Conservation (phyloP, 164 flowering plant species). For the Stephania japonica region DNA sequence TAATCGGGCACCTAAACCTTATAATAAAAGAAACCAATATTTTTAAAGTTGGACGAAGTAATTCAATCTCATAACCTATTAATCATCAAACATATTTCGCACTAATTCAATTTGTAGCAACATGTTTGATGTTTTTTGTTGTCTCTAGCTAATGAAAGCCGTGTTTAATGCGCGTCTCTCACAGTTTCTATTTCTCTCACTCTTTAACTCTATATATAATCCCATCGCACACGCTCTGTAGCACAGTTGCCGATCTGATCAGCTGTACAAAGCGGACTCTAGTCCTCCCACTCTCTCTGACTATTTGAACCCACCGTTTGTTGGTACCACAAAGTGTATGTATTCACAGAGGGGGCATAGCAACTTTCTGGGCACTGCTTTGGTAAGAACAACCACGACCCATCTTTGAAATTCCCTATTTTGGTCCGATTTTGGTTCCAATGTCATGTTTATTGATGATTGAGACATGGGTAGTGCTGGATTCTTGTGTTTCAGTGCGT, state of each 20-base stretch:
- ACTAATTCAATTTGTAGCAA: neutral
- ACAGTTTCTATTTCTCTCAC: neutral
- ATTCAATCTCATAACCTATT: no score
- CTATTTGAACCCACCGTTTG: no score
- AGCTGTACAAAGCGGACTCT: neutral
- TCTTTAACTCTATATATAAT: neutral
- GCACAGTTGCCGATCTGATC: neutral
- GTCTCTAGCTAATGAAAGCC: neutral
- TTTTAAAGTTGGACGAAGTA: no score
- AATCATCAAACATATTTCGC: no score
- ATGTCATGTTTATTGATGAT: no score
- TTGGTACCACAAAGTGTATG: no score
- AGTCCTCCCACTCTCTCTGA: neutral
- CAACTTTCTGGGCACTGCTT: neutral
- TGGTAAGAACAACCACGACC: no score
- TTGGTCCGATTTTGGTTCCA: neutral
- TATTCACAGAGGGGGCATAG: neutral
- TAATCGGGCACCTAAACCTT: no score
- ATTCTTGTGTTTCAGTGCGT: neutral
- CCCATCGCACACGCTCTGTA: neutral
- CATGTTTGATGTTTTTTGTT: neutral
- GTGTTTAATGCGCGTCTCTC: conserved; percentile 1
- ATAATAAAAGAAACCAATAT: no score
- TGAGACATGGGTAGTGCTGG: neutral
- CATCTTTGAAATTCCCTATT: no score